Percentiles rank a stretch among this genome's conserved stretches.
These are phyloP conservation scores for Galerina marginata DNA, from an alignment of 768 basidiomycete species.

Conservation along the genomic window DNA sequence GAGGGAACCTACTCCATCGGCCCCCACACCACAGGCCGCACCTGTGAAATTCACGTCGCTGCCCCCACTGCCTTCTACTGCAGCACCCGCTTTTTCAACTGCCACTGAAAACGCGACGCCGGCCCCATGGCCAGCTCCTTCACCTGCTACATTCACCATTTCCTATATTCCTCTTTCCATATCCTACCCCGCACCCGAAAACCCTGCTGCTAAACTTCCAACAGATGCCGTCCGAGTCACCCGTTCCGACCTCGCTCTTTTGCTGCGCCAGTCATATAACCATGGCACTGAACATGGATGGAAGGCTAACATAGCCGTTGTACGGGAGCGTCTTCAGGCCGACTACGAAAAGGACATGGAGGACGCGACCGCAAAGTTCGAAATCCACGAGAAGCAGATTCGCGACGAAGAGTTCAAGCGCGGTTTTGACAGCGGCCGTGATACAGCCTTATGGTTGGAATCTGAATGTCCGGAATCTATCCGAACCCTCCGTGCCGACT, in stretches of 20 bases:
- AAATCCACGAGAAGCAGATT: no score
- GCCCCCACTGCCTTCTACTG: background rate
- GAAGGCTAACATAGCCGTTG: background rate
- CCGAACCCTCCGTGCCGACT: no score
- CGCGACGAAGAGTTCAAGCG: no score
- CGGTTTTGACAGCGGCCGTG: no score
- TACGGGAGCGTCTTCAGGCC: no score
- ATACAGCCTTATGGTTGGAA: no score
- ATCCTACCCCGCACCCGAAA: background rate
- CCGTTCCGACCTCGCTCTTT: no score
- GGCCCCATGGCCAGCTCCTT: background rate
- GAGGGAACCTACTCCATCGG: background rate
- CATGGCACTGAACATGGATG: background rate
- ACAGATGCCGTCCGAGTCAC: background rate
- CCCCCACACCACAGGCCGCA: background rate
- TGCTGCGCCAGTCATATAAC: background rate
- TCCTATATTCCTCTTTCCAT: background rate
- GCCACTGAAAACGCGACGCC: background rate
- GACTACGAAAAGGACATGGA: no score
- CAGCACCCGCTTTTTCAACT: background rate
- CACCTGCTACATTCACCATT: constrained; percentile 1
- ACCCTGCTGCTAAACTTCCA: background rate
- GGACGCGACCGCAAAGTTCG: no score
- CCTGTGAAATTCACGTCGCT: background rate
- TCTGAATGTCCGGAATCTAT: no score